phyloP scores from a whole-genome alignment of 2,329 filamentous ascomycete genomes.

The Aspergillus sp. region DNA sequence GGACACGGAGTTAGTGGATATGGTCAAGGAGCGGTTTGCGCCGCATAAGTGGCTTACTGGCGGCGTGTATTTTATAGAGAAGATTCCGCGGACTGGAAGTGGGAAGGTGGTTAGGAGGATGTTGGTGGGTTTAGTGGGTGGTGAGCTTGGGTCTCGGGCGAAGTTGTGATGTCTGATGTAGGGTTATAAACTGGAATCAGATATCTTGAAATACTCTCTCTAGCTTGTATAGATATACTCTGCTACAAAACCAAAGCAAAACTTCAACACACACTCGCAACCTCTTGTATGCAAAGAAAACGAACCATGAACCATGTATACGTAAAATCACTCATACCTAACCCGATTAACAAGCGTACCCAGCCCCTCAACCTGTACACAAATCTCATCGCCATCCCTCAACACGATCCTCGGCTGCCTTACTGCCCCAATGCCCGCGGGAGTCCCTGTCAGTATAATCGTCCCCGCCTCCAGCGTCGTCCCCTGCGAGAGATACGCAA shows the following conservation, averaged over 20 bases:
- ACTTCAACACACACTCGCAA: no score
- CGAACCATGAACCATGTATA: no score
- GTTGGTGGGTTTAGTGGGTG: not conserved
- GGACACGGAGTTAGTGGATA: slow-evolving; percentile 1
- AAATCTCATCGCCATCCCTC: not conserved
- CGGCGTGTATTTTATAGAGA: slow-evolving; percentile 13
- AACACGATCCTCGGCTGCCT: not conserved
- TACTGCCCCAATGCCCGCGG: not conserved
- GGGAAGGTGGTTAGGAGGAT: slow-evolving; percentile 15
- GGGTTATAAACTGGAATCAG: no score
- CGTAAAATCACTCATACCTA: not conserved
- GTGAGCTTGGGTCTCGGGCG: not conserved
- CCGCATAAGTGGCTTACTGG: slow-evolving; percentile 18
- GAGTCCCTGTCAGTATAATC: slow-evolving; percentile 4
- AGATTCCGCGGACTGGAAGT: slow-evolving; percentile 16
- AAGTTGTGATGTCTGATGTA: slow-evolving; percentile 36
- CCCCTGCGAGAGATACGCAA: slow-evolving; percentile 1
- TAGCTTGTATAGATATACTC: no score
- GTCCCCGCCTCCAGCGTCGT: not conserved
- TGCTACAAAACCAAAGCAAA: no score
- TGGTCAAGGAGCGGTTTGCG: slow-evolving; percentile 12
- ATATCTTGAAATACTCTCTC: no score
- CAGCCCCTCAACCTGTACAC: not conserved
- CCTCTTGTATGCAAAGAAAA: no score
- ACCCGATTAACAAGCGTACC: not conserved